A percentile compares a stretch with the other conserved stretches of the same genome.
phyloP scores from a whole-genome alignment of 495 filamentous ascomycete genomes.

The Xeromyces bisporus region DNA sequence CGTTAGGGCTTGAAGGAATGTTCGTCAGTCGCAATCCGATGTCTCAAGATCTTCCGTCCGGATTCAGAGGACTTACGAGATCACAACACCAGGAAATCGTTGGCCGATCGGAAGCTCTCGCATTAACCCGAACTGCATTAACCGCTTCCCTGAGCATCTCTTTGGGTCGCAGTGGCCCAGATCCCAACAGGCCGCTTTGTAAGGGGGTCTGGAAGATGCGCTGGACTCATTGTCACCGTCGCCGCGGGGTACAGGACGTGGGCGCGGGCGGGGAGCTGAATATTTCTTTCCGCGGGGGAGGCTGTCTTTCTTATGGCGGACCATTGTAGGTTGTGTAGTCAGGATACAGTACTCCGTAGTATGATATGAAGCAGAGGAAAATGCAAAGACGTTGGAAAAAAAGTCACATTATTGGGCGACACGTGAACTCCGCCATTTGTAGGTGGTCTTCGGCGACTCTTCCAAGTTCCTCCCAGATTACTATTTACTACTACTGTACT shows the following conservation, averaged over 20 bases:
- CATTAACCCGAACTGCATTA: slow-evolving; percentile 87
- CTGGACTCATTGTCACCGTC: slow-evolving; percentile 13
- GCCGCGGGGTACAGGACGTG: slow-evolving; percentile 30
- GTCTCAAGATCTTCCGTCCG: too few relatives aligned
- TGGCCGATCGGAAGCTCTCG: slow-evolving; percentile 82
- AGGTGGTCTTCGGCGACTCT: too few relatives aligned
- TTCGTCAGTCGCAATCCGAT: background rate
- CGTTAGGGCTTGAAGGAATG: slow-evolving; percentile 49
- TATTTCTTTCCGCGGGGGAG: slow-evolving; percentile 52
- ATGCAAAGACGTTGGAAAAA: too few relatives aligned
- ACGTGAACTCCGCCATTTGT: too few relatives aligned
- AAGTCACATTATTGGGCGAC: too few relatives aligned
- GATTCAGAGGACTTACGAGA: slow-evolving; percentile 47
- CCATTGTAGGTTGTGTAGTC: too few relatives aligned
- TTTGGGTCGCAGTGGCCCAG: slow-evolving; percentile 95
- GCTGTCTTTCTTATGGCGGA: slow-evolving; percentile 88
- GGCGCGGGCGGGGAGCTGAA: slow-evolving; percentile 31
- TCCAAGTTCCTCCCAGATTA: too few relatives aligned
- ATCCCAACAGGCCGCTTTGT: slow-evolving; percentile 95
- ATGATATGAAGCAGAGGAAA: background rate
- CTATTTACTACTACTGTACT: slow-evolving; percentile 1
- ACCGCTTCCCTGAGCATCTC: slow-evolving; percentile 82
- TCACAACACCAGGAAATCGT: slow-evolving; percentile 74
- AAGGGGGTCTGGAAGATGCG: slow-evolving; percentile 37
- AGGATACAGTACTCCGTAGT: too few relatives aligned